Evolutionary conservation across 441 rosid genomes (phyloP).

Genomic region (Geranium incanum): DNA sequence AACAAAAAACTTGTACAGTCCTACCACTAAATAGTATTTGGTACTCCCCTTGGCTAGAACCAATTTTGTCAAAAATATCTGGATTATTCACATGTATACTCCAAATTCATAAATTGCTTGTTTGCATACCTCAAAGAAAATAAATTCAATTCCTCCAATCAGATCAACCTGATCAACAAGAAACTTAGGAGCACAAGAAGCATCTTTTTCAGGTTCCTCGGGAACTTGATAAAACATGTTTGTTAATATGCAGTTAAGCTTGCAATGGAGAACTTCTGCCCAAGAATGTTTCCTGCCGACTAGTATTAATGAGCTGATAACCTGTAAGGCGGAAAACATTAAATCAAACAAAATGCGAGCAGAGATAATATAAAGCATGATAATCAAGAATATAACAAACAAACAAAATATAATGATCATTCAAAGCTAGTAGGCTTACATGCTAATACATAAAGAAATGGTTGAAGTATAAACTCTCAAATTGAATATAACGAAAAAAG

Average conservation of each 20-base stretch:
- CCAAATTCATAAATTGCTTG: conserved; percentile 5
- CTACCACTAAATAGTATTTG: background rate
- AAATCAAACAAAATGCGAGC: no score
- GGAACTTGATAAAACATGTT: conserved; percentile 84
- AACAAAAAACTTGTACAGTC: background rate
- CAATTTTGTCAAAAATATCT: background rate
- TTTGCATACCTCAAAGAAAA: conserved; percentile 75
- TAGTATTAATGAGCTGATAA: conserved; percentile 64
- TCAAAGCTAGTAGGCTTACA: background rate
- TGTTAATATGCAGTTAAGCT: conserved; percentile 77
- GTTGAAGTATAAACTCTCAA: no score
- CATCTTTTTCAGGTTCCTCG: conserved; percentile 38
- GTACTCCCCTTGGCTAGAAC: background rate
- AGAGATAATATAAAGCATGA: background rate
- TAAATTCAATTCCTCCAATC: conserved; percentile 91
- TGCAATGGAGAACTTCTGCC: conserved; percentile 97
- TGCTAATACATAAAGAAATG: background rate
- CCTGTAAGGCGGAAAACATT: no score
- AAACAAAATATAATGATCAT: background rate
- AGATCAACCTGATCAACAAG: conserved; percentile 79
- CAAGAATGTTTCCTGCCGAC: conserved; percentile 77
- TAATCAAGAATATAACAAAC: background rate
- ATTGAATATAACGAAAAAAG: no score
- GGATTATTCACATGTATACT: background rate
- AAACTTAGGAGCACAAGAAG: conserved; percentile 46